These are phyloP conservation scores for Elsinoe necatrix DNA, from an alignment of 2,329 filamentous ascomycete genomes.

Conservation along the genomic window DNA sequence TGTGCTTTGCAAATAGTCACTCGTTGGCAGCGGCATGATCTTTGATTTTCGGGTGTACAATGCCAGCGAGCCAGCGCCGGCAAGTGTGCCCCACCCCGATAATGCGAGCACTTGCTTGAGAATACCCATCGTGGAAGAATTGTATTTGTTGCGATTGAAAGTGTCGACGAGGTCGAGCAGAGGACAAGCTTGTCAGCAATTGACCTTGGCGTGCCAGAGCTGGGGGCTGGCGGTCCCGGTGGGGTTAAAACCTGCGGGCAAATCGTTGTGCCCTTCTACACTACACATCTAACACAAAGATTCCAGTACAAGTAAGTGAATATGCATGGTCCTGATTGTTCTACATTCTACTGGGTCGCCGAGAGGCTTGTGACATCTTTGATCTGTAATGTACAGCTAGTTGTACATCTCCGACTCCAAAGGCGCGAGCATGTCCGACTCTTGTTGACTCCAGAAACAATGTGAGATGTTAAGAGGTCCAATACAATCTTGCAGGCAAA, in stretches of 20 bases:
- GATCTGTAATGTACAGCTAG: background rate
- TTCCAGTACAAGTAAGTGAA: background rate
- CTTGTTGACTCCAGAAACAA: background rate
- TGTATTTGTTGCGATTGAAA: background rate
- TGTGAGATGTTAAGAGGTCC: background rate
- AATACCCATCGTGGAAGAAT: conserved; percentile 27
- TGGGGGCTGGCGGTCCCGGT: background rate
- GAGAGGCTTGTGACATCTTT: background rate
- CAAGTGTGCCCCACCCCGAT: conserved; percentile 29
- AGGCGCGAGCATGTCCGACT: background rate
- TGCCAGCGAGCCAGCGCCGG: conserved; percentile 45
- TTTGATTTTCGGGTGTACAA: conserved; percentile 48
- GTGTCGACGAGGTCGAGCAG: background rate
- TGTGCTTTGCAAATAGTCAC: conserved; percentile 54
- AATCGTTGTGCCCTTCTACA: background rate
- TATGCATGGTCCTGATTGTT: background rate
- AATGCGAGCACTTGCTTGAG: conserved; percentile 26
- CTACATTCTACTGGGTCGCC: background rate
- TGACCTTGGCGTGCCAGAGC: background rate
- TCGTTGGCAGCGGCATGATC: conserved; percentile 50
- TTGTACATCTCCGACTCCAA: background rate
- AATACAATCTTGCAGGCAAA: background rate
- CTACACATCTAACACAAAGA: background rate
- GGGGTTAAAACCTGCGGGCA: background rate
- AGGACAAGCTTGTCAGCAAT: background rate